Conservation (phyloP, 306 rosid species). For the Medicago lupulina region DNA sequence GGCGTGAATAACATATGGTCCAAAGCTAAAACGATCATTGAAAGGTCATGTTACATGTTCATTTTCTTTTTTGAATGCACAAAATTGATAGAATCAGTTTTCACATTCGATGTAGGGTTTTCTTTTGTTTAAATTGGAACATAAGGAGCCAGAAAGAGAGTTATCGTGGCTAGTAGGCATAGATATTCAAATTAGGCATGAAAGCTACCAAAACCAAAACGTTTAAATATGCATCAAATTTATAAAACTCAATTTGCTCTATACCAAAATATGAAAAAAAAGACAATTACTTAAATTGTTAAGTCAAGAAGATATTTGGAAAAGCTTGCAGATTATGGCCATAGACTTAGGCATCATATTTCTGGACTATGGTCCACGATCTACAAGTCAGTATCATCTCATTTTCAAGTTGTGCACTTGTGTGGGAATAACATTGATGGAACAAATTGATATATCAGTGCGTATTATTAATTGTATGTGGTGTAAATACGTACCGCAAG, state of each 20-base stretch:
- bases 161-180: background rate
- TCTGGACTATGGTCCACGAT: background rate
- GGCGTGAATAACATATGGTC: background rate
- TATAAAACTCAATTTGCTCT: background rate
- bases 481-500: background rate
- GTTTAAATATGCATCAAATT: background rate
- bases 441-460: background rate
- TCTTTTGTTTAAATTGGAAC: background rate
- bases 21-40: background rate
- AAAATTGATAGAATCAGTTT: conserved; percentile 25
- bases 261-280: background rate
- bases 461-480: background rate
- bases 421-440: conserved; percentile 11
- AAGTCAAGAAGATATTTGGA: conserved; percentile 10
- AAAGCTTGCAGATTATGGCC: conserved; percentile 10
- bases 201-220: background rate
- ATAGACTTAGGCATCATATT: background rate
- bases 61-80: background rate
- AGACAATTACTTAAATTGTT: background rate
- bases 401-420: background rate
- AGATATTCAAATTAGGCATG: conserved; percentile 7
- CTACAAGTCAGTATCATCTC: background rate
- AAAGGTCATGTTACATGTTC: background rate
- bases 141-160: background rate
- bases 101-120: conserved; percentile 14